phyloP scores from a whole-genome alignment of 2,329 filamentous ascomycete genomes.

The Colletotrichum echinochloae region DNA sequence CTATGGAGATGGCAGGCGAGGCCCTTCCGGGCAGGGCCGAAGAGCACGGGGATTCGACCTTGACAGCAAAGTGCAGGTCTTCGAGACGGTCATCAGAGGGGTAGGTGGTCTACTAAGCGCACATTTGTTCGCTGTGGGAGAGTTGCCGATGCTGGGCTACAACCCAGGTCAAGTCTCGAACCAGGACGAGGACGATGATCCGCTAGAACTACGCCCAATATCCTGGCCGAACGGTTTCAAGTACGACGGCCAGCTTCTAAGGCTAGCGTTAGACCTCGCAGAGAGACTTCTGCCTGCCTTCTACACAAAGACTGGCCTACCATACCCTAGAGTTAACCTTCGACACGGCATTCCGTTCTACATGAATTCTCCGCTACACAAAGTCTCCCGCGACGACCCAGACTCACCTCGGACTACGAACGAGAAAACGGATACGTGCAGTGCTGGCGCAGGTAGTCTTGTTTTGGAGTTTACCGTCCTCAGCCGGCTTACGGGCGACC shows the following conservation, averaged over 20 bases:
- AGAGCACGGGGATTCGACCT: slow-evolving; percentile 88
- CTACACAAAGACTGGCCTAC: slow-evolving; percentile 89
- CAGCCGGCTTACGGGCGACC: slow-evolving; percentile 87
- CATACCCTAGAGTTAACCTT: slow-evolving; percentile 94
- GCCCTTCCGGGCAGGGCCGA: slow-evolving; percentile 75
- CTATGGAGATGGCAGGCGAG: slow-evolving; percentile 86
- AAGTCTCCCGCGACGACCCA: slow-evolving; percentile 58
- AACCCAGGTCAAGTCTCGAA: slow-evolving; percentile 57
- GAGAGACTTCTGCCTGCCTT: slow-evolving; percentile 91
- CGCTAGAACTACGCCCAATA: slow-evolving; percentile 66
- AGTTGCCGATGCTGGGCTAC: slow-evolving; percentile 88
- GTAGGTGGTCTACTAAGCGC: slow-evolving; percentile 91
- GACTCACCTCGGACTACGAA: slow-evolving; percentile 53
- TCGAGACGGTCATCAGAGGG: slow-evolving; percentile 96
- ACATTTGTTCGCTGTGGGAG: slow-evolving; percentile 91
- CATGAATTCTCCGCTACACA: slow-evolving; percentile 82
- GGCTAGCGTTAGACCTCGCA: slow-evolving; percentile 88
- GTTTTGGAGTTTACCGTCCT: slow-evolving; percentile 94
- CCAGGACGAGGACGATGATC: slow-evolving; percentile 50
- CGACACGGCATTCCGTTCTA: slow-evolving; percentile 94
- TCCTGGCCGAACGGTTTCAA: slow-evolving; percentile 77
- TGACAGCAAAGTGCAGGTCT: slow-evolving; percentile 98
- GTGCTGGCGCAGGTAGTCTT: slow-evolving; percentile 94
- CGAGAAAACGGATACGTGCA: slow-evolving; percentile 93
- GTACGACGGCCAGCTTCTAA: slow-evolving; percentile 90